phyloP scores from a whole-genome alignment of 2,329 filamentous ascomycete species.

The Bipolaris gigantea region DNA sequence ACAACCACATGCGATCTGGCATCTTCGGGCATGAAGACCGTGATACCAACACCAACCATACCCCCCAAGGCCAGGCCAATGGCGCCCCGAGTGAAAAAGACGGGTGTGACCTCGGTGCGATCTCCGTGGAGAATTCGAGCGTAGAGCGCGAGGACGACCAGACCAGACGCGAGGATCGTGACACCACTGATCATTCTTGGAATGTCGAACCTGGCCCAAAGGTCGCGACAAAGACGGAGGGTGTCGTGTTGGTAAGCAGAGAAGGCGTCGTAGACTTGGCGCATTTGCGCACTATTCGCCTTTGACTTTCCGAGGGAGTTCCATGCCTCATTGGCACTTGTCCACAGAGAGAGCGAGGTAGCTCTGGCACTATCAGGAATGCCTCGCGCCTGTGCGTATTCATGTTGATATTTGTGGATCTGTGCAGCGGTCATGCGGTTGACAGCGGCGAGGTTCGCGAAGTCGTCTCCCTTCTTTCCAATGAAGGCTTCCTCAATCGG shows the following conservation, averaged over 20 bases:
- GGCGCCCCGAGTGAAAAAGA: conserved; percentile 55
- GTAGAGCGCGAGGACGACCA: conserved; percentile 73
- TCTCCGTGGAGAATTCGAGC: conserved; percentile 61
- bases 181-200: conserved; percentile 83
- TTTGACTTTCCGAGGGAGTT: conserved; percentile 45
- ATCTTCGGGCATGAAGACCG: conserved; percentile 47
- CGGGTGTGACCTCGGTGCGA: conserved; percentile 56
- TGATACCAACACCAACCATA: conserved; percentile 47
- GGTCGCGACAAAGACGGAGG: conserved; percentile 73
- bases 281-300: conserved; percentile 43
- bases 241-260: conserved; percentile 76
- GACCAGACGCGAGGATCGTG: conserved; percentile 65
- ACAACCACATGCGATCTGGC: conserved; percentile 46
- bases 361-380: conserved; percentile 63
- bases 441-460: conserved; percentile 75
- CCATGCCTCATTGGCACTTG: conserved; percentile 59
- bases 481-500: conserved; percentile 95
- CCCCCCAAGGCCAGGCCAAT: conserved; percentile 54
- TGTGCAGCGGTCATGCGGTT: conserved; percentile 79
- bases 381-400: conserved; percentile 75
- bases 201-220: conserved; percentile 94
- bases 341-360: conserved; percentile 62
- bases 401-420: conserved; percentile 83
- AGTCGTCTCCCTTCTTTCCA: conserved; percentile 68
- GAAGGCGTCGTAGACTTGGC: conserved; percentile 60